Evolutionary conservation across 345 rosid species (phyloP).

Genomic region (Clarkia xantiana): DNA sequence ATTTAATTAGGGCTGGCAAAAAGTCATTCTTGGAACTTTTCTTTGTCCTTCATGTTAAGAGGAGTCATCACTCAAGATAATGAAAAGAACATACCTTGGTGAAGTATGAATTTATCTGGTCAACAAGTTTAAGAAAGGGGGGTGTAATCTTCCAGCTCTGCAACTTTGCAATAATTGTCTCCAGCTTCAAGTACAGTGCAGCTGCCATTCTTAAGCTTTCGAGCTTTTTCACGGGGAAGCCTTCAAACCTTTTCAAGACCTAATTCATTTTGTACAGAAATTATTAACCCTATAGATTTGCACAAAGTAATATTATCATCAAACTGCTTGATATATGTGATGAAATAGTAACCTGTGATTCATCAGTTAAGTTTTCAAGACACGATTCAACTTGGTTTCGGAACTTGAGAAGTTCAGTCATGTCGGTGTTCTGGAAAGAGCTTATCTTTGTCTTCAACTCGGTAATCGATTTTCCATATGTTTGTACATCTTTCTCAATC

Average conservation of each 20-base stretch:
- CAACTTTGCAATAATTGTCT: constrained; percentile 34
- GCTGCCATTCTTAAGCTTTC: constrained; percentile 68
- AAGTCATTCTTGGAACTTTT: too few relatives aligned
- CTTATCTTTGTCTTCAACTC: constrained; percentile 41
- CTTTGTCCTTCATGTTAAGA: background rate
- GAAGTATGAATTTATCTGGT: constrained; percentile 60
- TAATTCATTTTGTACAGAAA: constrained; percentile 5
- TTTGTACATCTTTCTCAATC: constrained; percentile 65
- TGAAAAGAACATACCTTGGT: constrained; percentile 28
- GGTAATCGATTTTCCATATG: constrained; percentile 37
- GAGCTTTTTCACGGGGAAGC: constrained; percentile 64
- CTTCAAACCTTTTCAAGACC: constrained; percentile 85
- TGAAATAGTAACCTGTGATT: constrained; percentile 42
- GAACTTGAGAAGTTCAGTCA: constrained; percentile 59
- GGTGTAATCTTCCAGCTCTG: constrained; percentile 54
- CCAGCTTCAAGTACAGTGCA: constrained; percentile 43
- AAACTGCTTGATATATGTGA: too few relatives aligned
- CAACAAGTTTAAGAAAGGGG: constrained; percentile 50
- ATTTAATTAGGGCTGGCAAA: too few relatives aligned
- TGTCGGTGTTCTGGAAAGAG: constrained; percentile 57
- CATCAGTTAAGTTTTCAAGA: constrained; percentile 73
- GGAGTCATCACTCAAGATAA: too few relatives aligned
- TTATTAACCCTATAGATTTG: too few relatives aligned
- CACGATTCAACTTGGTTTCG: constrained; percentile 48
- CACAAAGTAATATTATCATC: too few relatives aligned